Conservation (phyloP, 768 basidiomycete genomes). For the Amanita jacksonii region DNA sequence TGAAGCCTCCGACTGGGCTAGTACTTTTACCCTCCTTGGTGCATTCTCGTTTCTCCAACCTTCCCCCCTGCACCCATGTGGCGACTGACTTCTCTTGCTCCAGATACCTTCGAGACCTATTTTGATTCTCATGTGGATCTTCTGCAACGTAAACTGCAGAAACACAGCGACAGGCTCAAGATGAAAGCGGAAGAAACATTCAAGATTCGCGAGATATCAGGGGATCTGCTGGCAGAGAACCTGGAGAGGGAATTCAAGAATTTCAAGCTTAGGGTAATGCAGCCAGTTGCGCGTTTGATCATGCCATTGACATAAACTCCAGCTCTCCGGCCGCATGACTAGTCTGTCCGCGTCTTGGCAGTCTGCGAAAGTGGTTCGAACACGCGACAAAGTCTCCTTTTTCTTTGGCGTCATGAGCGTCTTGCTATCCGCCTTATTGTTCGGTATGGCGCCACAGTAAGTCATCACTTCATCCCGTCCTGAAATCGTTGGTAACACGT, state of each 20-base stretch:
- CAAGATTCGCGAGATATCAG: slow-evolving; percentile 51
- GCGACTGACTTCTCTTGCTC: slow-evolving; percentile 13
- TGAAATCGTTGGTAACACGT: slow-evolving; percentile 11
- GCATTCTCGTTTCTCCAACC: slow-evolving; percentile 15
- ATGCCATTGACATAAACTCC: slow-evolving; percentile 3
- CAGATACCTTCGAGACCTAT: slow-evolving; percentile 92
- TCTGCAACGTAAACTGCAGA: slow-evolving; percentile 76
- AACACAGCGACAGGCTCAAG: slow-evolving; percentile 78
- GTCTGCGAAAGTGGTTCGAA: slow-evolving; percentile 78
- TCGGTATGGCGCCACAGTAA: slow-evolving; percentile 82
- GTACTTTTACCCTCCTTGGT: slow-evolving; percentile 85
- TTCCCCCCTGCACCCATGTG: slow-evolving; percentile 15
- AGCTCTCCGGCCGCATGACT: slow-evolving; percentile 79
- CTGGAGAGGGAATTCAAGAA: slow-evolving; percentile 80
- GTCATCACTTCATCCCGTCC: slow-evolving; percentile 21
- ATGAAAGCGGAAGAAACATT: slow-evolving; percentile 63
- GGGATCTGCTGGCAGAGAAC: slow-evolving; percentile 63
- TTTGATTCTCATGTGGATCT: slow-evolving; percentile 87
- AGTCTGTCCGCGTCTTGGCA: slow-evolving; percentile 82
- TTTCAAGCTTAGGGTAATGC: slow-evolving; percentile 72
- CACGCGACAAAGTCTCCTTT: slow-evolving; percentile 82
- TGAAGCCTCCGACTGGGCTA: slow-evolving; percentile 66
- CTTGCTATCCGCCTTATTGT: slow-evolving; percentile 74
- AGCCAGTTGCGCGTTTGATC: background rate
- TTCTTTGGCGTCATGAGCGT: slow-evolving; percentile 91